Evolutionary conservation across 169 alveolate genomes (phyloP), one percentile per base, ranked within the genome.

Genomic region (Neospora caninum): DNA sequence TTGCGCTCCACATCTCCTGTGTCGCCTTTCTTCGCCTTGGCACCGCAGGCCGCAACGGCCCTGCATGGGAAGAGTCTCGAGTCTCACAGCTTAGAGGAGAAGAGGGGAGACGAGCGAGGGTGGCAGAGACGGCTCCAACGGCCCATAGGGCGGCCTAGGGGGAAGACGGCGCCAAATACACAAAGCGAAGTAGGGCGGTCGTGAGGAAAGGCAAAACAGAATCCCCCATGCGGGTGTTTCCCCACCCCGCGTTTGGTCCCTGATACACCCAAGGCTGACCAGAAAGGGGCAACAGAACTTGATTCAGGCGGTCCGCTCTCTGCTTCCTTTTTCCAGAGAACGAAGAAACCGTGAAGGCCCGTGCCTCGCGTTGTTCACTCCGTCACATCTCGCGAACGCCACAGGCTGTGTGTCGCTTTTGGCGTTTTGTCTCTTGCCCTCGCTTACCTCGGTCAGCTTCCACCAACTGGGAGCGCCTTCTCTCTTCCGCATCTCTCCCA

Each of bases 401-500:
- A 13, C 58, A 49, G 58, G 22, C 58, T 7, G 58, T 49, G 58
- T 13, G 58, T n/a, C n/a, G n/a, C 22, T 13, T 49, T 49, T 13
- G 58, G 4, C 58, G 58, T 49, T 13, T 49, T 49, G 4, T 13
- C 58, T 64, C 20, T 22, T 64, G 73, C 73, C 22, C 4, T 49
- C 13, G 25, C 89, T 1, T 42, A 82, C 89, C 89, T 82, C 89
- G 6, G 67, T 41, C 89, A 82, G 29, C 67, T 36, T 82, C 89
- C 89, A 82, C 89, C 89, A 82, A 36, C 89, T 22, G 39, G 69
- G 39, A 36, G 64, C 53, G 34, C 89, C 89, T 41, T 38, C 89
- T 42, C 89, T 7, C 69, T 42, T 38, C 18, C 89, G 29, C 67
- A 49, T 49, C 38, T 82, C 89, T 4, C 69, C 89, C 41, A 82